A percentile compares a stretch with the other conserved stretches of the same genome.
Conservation (phyloP, 257 asterid genomes). For the Lantana camara region DNA sequence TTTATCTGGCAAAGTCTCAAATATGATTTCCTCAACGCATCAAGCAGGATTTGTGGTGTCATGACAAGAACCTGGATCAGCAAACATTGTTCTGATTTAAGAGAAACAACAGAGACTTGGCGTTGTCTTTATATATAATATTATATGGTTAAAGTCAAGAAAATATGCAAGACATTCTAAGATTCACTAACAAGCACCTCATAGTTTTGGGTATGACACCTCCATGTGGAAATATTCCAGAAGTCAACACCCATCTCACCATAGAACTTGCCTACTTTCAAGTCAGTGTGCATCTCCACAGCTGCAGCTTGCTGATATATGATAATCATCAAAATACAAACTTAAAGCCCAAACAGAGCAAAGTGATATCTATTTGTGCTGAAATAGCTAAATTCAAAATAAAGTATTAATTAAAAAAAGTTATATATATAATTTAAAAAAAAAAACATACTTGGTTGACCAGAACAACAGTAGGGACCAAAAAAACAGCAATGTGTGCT, state of each 20-base stretch:
- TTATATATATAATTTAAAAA: background rate
- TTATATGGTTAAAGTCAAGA: no score
- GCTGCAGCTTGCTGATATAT: conserved; percentile 61
- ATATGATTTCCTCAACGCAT: conserved; percentile 69
- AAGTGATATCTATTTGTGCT: background rate
- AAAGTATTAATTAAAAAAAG: background rate
- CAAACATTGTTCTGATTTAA: conserved; percentile 19
- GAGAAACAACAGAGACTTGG: background rate
- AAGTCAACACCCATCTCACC: conserved; percentile 81
- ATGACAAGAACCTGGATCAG: conserved; percentile 83
- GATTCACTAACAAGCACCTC: conserved; percentile 53
- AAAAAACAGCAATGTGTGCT: conserved; percentile 62
- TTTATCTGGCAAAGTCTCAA: conserved; percentile 58
- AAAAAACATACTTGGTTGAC: conserved; percentile 61
- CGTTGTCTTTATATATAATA: background rate
- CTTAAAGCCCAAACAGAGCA: conserved; percentile 2
- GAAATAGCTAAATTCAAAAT: background rate
- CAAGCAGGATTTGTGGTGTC: conserved; percentile 80
- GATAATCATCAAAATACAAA: conserved; percentile 23
- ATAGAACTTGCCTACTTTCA: conserved; percentile 70
- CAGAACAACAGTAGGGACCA: conserved; percentile 82
- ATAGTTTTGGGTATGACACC: conserved; percentile 34
- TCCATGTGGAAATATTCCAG: conserved; percentile 75
- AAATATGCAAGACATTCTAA: background rate
- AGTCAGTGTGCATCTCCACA: conserved; percentile 55